Evolutionary conservation across 352 stramenopile genomes (phyloP).

Genomic region (Phytophthora pseudosyringae): DNA sequence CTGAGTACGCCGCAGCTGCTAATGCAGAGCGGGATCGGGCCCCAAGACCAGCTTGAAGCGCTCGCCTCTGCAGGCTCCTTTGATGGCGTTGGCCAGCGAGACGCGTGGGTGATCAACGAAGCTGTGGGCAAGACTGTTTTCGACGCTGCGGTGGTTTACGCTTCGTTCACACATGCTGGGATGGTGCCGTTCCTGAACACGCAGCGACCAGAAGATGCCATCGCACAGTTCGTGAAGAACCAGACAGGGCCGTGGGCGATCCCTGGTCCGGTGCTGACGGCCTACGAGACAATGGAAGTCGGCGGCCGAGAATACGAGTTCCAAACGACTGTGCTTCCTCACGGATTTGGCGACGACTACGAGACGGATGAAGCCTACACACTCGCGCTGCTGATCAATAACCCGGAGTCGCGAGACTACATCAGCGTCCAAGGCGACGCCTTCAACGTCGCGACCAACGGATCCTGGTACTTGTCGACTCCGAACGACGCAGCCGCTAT

Average conservation of each 20-base stretch:
- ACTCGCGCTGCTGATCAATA: constrained; percentile 49
- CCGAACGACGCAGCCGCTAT: constrained; percentile 43
- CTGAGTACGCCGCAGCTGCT: constrained; percentile 82
- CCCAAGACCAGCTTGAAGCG: constrained; percentile 52
- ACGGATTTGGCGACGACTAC: constrained; percentile 41
- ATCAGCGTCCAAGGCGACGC: constrained; percentile 22
- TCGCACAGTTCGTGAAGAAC: constrained; percentile 46
- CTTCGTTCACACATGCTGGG: constrained; percentile 40
- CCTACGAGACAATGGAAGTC: constrained; percentile 49
- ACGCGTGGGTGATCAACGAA: constrained; percentile 49
- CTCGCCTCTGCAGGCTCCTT: constrained; percentile 30
- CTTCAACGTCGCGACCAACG: constrained; percentile 43
- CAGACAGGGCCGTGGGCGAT: constrained; percentile 40
- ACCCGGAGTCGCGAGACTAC: constrained; percentile 43
- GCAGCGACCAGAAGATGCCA: constrained; percentile 31
- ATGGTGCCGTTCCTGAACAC: constrained; percentile 47
- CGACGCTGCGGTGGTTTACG: constrained; percentile 41
- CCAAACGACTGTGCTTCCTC: constrained; percentile 44
- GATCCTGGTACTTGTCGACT: constrained; percentile 42
- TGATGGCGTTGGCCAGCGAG: constrained; percentile 21
- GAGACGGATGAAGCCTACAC: constrained; percentile 36
- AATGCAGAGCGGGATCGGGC: constrained; percentile 80
- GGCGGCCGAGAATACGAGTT: constrained; percentile 44
- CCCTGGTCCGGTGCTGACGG: constrained; percentile 48
- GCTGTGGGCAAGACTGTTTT: constrained; percentile 50